Base-by-base conservation (phyloP, 78 protist species). In the Emiliania huxleyi region DNA sequence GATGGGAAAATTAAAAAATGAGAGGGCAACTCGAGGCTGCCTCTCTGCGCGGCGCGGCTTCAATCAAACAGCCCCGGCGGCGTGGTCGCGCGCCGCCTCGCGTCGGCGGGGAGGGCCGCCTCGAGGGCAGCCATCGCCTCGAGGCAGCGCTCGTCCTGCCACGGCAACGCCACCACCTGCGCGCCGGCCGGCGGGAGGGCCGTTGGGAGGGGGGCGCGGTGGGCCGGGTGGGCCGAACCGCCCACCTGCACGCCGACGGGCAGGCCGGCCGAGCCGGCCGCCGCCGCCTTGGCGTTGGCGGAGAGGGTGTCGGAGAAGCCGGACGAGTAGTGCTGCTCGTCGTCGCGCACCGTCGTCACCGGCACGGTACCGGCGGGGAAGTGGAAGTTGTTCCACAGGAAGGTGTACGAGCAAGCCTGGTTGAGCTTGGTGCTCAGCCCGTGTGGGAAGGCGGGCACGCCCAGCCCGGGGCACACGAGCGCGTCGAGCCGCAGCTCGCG, bases 351-450 rank as follows among this genome's bases (percentile, higher is more conserved):
- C 1, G 3, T 12, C 40, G 92, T 90, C 22, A 90, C 92, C 19
- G 92, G 92, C 48, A 90, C n/a, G 22, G n/a, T 33, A 23, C 92
- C 92, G 6, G 92, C 92, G 5, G 92, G 92, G 37, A 90, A 12
- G 77, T 90, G 3, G 81, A 90, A 55, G 48, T 5, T 1, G 49
- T 90, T 90, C 79, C 69, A 90, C 42, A 25, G 37, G 92, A 49
- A 49, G 29, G 92, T 55, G 92, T 90, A 90, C 45, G 55, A 38
- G 92, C 92, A 90, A 1, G 77, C 33, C 73, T 46, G 48, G n/a
- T 18, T 33, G 38, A 90, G 81, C 81, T 23, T 6, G 37, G 18
- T 23, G 49, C 43, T 23, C 43, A 15, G 6, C 22, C 92, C 92
- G 71, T 90, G 92, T 37, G 11, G 46, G 23, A 90, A 46, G 48